phyloP scores from a whole-genome alignment of 257 asterid species.

The Solanum tarijense region DNA sequence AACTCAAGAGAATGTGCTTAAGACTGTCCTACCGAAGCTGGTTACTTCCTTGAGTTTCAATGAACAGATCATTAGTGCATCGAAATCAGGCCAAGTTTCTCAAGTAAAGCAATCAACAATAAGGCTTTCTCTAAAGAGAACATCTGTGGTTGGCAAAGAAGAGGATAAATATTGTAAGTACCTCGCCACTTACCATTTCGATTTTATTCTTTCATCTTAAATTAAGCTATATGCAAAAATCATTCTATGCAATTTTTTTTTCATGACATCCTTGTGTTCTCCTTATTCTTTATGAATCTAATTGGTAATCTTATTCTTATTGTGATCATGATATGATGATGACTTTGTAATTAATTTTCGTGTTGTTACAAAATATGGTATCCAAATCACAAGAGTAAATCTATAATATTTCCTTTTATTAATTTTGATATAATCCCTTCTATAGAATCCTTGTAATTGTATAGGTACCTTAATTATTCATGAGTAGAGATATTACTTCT shows the following conservation, averaged over 20 bases:
- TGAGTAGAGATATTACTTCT: neutral
- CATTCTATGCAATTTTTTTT: neutral
- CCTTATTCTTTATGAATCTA: neutral
- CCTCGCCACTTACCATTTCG: neutral
- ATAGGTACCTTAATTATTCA: neutral
- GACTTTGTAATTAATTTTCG: neutral
- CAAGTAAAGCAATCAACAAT: constrained; percentile 61
- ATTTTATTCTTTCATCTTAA: neutral
- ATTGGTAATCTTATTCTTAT: neutral
- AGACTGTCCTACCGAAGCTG: constrained; percentile 60
- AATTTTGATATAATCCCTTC: neutral
- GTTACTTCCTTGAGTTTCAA: constrained; percentile 70
- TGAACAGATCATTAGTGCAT: constrained; percentile 36
- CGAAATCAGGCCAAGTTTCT: constrained; percentile 30
- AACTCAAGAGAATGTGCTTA: constrained; percentile 19
- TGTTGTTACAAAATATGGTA: neutral
- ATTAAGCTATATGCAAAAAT: neutral
- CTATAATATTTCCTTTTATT: neutral
- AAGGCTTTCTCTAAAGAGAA: constrained; percentile 62
- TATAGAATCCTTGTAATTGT: neutral
- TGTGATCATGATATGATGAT: neutral
- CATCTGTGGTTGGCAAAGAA: constrained; percentile 63
- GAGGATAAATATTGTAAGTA: constrained; percentile 39
- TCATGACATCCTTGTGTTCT: neutral
- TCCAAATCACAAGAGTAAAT: neutral